Evolutionary conservation across 192 early-diverging fungal genomes (phyloP).

Genomic region (Spizellomyces sp.): DNA sequence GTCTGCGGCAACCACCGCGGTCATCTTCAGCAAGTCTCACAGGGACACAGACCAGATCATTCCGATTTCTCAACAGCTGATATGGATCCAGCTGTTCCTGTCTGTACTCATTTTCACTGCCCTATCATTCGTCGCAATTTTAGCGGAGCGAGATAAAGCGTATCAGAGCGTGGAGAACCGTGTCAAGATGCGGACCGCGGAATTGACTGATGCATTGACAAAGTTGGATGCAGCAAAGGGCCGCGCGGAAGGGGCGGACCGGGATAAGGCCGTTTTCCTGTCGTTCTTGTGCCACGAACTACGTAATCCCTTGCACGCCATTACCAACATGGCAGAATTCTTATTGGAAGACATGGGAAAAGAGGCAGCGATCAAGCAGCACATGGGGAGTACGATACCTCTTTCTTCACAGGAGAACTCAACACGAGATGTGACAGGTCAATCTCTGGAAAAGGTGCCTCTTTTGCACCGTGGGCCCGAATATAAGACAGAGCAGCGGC

Average conservation of each 20-base stretch:
- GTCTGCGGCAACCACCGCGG: constrained; percentile 1
- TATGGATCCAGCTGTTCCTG: constrained; percentile 25
- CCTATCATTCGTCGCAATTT: constrained; percentile 10
- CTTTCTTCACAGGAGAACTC: background rate
- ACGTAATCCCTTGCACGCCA: constrained; percentile 40
- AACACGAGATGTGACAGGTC: background rate
- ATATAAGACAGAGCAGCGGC: background rate
- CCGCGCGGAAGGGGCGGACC: constrained; percentile 6
- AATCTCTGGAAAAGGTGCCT: background rate
- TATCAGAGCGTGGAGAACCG: constrained; percentile 9
- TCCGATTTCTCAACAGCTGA: constrained; percentile 10
- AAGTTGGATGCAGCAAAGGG: constrained; percentile 19
- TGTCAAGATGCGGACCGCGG: constrained; percentile 9
- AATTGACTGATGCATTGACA: constrained; percentile 16
- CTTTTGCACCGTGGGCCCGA: background rate
- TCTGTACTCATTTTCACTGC: constrained; percentile 20
- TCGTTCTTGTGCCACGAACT: constrained; percentile 34
- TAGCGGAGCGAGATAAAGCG: constrained; percentile 11
- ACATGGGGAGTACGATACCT: too few species aligned
- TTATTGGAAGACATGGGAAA: constrained; percentile 26
- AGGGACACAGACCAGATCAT: background rate
- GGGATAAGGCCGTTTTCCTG: constrained; percentile 27
- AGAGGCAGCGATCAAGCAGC: background rate
- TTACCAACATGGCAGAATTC: constrained; percentile 35
- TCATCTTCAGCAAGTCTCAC: background rate